These are phyloP conservation scores for Ceratobasidium sp. DNA, from an alignment of 1,284 basidiomycete genomes.

Conservation along the genomic window DNA sequence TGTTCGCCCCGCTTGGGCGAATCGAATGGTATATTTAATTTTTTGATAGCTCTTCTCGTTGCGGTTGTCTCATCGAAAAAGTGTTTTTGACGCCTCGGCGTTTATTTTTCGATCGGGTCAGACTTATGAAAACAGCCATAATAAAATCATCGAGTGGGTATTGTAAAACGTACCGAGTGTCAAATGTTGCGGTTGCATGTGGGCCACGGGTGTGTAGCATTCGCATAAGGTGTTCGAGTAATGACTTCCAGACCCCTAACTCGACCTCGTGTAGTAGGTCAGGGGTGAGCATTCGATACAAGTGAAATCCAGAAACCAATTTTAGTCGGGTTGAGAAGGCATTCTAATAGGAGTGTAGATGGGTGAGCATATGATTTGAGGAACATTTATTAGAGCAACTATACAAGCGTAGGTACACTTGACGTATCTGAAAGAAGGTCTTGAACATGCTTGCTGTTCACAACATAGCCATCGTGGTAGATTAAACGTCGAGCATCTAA, in stretches of 20 bases:
- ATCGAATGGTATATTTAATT: too few species aligned
- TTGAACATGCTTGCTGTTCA: neutral
- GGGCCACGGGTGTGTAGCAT: slow-evolving; percentile 41
- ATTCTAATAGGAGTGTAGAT: slow-evolving; percentile 13
- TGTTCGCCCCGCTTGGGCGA: too few species aligned
- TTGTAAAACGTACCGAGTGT: slow-evolving; percentile 24
- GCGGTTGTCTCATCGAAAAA: too few species aligned
- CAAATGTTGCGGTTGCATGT: neutral
- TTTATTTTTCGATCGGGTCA: too few species aligned
- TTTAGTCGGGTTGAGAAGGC: neutral
- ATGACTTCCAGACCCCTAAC: slow-evolving; percentile 45
- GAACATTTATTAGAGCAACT: neutral
- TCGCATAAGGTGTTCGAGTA: slow-evolving; percentile 46
- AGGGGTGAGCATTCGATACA: slow-evolving; percentile 35
- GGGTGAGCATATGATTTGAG: neutral
- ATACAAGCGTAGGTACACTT: neutral
- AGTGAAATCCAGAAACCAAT: neutral
- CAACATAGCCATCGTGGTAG: neutral
- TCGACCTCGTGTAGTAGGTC: slow-evolving; percentile 45
- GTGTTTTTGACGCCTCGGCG: too few species aligned
- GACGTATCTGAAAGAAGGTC: neutral
- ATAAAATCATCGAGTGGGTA: too few species aligned
- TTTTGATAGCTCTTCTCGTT: too few species aligned
- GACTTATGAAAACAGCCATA: too few species aligned
- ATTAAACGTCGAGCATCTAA: neutral